Base-by-base conservation (phyloP, 345 rosid species). In the Capsella bursapastoris region DNA sequence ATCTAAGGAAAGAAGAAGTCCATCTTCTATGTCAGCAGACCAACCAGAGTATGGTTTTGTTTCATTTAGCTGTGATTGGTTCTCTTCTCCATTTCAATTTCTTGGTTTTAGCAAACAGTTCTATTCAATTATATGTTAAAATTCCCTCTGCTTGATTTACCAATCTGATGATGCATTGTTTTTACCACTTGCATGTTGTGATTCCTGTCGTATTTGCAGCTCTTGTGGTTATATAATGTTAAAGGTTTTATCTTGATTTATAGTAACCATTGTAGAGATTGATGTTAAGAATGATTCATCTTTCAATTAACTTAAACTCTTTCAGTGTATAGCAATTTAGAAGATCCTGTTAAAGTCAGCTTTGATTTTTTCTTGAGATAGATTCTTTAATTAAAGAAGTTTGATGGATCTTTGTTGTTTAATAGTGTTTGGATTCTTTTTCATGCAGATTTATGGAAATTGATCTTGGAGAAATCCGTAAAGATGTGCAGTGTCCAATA, bases 401-500 rank as follows among this genome's bases (percentile, higher is more conserved):
- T n/a, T 2, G 25, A 9, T 45, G 10, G 43, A 53, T 64, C 47
- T 28, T 43, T 56, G 6, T 29, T 53, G 45, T 49, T 50, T 50
- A 44, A 29, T 6, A 41, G 22, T 74, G 56, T 76, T 31, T 64
- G 74, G 49, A 45, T 6, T 79, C 77, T 75, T 40, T 57, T 57
- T 27, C 48, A 37, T 79, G 80, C 87, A 84, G 88, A 43, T 82
- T 34, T 77, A 80, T 85, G 63, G 53, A 77, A 0, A 84, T 90
- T 53, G 84, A 85, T 63, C 77, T 82, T 52, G 76, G 86, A 10
- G 93, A 88, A 50, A 78, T 90, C 72, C 89, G 87, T 28, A 88
- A 87, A 71, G 91, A 87, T 71, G 91, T 90, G 55, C 96, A 88
- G 62, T 90, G 96, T 74, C 93, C 90, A 2, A 90, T 90, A 66